Evolutionary conservation across 352 stramenopile genomes (phyloP).

Genomic region (Peronospora farinosa): DNA sequence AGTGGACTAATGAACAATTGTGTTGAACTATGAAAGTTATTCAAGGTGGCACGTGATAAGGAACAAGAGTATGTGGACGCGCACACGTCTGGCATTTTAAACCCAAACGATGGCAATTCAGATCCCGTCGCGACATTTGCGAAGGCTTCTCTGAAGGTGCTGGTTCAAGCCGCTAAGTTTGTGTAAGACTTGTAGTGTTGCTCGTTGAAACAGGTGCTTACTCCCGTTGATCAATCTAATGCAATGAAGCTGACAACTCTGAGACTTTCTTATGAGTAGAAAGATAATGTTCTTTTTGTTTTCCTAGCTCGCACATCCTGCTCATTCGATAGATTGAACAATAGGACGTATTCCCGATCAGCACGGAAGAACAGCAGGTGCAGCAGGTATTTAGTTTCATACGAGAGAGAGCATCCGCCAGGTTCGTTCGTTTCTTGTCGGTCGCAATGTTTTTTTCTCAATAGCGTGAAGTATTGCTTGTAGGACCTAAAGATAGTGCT

Average conservation of each 20-base stretch:
- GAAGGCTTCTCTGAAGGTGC: constrained; percentile 47
- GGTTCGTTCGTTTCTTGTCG: constrained; percentile 94
- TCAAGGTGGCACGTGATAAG: constrained; percentile 63
- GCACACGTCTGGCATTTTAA: constrained; percentile 42
- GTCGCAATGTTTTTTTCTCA: constrained; percentile 94
- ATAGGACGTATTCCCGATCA: constrained; percentile 75
- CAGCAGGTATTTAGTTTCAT: constrained; percentile 47
- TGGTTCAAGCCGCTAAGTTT: constrained; percentile 44
- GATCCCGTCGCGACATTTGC: constrained; percentile 48
- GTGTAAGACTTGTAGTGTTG: constrained; percentile 26
- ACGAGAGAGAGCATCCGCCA: constrained; percentile 90
- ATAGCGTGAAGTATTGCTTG: constrained; percentile 43
- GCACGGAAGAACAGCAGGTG: constrained; percentile 84
- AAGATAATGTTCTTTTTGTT: constrained; percentile 5
- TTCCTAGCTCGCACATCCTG: constrained; percentile 3
- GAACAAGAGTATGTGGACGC: constrained; percentile 68
- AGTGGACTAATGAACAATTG: background rate
- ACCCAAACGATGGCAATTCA: constrained; percentile 29
- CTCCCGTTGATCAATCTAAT: constrained; percentile 9
- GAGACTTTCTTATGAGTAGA: background rate
- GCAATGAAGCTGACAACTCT: constrained; percentile 13
- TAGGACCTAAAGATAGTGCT: constrained; percentile 42
- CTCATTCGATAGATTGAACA: constrained; percentile 82
- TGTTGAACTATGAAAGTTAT: constrained; percentile 36
- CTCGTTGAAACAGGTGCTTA: background rate